A percentile compares a stretch with the other conserved stretches of the same genome.
Evolutionary conservation across 2,329 filamentous ascomycete genomes (phyloP).

Genomic region (Falciphora oryzae): DNA sequence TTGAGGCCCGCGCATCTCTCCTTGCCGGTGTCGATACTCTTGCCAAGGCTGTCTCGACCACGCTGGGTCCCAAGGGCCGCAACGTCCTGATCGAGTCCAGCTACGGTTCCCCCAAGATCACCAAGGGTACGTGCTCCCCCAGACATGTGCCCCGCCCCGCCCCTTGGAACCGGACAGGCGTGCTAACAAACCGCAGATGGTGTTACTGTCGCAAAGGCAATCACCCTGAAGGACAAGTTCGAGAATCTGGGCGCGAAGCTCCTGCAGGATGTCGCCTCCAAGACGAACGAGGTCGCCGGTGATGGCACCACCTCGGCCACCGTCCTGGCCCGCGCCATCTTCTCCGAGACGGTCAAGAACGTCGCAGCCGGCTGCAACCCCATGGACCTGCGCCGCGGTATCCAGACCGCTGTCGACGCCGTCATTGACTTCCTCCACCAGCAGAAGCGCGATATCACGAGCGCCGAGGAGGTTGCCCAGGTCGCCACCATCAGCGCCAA

Average conservation of each 20-base stretch:
- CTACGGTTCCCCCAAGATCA: constrained; percentile 99
- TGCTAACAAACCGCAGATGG: constrained; percentile 51
- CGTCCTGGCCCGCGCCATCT: constrained; percentile 94
- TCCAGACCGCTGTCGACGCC: constrained; percentile 90
- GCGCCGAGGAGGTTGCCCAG: constrained; percentile 93
- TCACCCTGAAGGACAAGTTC: constrained; percentile 96
- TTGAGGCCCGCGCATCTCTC: constrained; percentile 84
- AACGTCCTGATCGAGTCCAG: constrained; percentile 98
- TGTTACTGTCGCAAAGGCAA: constrained; percentile 84
- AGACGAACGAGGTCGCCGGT: constrained; percentile 98
- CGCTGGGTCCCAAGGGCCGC: constrained; percentile 93
- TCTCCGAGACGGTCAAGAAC: constrained; percentile 99
- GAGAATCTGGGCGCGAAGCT: constrained; percentile 97
- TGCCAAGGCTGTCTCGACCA: constrained; percentile 91
- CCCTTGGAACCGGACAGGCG: background rate
- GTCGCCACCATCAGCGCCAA: constrained; percentile 98
- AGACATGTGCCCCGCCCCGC: background rate
- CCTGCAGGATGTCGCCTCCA: constrained; percentile 95
- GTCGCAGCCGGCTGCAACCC: constrained; percentile 99
- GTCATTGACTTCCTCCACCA: constrained; percentile 91
- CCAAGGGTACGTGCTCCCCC: constrained; percentile 65
- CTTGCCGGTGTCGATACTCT: constrained; percentile 95
- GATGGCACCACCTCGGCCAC: constrained; percentile 98
- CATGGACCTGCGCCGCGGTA: constrained; percentile 96
- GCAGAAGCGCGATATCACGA: constrained; percentile 98